A percentile compares a stretch with the other conserved stretches of the same genome.
Evolutionary conservation across 139 green algal genomes (phyloP).

Genomic region (Nannochloris sp.): DNA sequence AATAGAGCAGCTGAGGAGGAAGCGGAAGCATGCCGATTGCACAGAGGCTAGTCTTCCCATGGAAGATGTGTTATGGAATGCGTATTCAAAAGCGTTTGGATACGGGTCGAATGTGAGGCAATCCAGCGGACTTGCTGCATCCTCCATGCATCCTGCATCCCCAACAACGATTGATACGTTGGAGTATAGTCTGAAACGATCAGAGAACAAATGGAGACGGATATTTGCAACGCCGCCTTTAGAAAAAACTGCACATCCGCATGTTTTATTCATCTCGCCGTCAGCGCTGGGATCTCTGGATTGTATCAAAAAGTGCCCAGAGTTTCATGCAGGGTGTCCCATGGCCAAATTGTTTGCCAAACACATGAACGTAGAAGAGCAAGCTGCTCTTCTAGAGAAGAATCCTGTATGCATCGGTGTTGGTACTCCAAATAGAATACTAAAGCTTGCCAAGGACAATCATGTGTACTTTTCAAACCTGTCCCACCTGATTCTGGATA

Average conservation of each 20-base stretch:
- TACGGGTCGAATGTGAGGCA: not conserved
- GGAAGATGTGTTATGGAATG: not conserved
- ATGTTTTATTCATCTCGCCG: not conserved
- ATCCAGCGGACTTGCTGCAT: not conserved
- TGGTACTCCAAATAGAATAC: conserved; percentile 40
- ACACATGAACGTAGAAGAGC: conserved; percentile 45
- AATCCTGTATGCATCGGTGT: conserved; percentile 13
- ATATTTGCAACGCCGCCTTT: not conserved
- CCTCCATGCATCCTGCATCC: not conserved
- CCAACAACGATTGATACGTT: no score
- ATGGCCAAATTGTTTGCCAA: conserved; percentile 52
- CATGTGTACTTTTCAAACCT: conserved; percentile 27
- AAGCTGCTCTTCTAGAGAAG: conserved; percentile 20
- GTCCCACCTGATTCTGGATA: conserved; percentile 31
- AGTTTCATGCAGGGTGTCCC: conserved; percentile 13
- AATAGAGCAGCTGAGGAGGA: not conserved
- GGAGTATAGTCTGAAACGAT: not conserved
- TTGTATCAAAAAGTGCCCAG: not conserved
- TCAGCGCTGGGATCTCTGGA: not conserved
- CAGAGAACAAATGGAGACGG: not conserved
- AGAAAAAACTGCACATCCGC: not conserved
- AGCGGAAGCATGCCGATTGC: not conserved
- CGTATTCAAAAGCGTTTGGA: not conserved
- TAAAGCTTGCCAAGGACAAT: conserved; percentile 23
- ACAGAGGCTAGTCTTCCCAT: not conserved